phyloP scores from a whole-genome alignment of 2,329 filamentous ascomycete species.

The Cercospora canescens region DNA sequence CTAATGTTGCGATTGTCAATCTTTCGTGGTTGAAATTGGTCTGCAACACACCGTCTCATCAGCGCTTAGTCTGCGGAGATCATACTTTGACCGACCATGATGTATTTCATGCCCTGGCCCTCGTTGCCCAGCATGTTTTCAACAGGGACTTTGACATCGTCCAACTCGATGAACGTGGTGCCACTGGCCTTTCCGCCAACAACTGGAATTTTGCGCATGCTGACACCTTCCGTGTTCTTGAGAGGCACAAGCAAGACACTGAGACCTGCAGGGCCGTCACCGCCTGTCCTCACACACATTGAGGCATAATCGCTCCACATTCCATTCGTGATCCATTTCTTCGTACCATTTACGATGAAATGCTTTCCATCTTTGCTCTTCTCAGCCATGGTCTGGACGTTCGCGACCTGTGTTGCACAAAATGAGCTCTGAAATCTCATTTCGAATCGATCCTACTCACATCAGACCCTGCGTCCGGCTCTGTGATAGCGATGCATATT shows the following conservation, averaged over 20 bases:
- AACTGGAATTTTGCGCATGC: conserved; percentile 47
- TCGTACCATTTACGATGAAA: conserved; percentile 69
- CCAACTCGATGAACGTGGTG: conserved; percentile 76
- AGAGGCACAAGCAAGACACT: conserved; percentile 75
- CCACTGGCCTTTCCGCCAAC: conserved; percentile 69
- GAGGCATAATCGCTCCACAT: conserved; percentile 76
- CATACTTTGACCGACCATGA: conserved; percentile 49
- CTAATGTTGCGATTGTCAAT: not conserved
- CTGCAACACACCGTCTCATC: not conserved
- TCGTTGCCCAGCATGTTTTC: conserved; percentile 78
- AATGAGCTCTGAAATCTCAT: not conserved
- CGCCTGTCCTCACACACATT: conserved; percentile 74
- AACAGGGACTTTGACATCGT: conserved; percentile 81
- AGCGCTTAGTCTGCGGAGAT: not conserved
- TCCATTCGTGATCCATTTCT: conserved; percentile 85
- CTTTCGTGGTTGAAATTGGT: not conserved
- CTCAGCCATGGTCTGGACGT: conserved; percentile 73
- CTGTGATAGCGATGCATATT: conserved; percentile 82
- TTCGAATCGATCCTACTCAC: not conserved
- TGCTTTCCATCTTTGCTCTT: conserved; percentile 74
- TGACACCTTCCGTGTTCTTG: conserved; percentile 69
- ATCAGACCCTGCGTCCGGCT: conserved; percentile 81
- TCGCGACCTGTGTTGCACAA: conserved; percentile 57
- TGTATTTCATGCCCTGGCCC: conserved; percentile 80
- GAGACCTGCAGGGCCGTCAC: conserved; percentile 61